Percentiles rank a stretch among this genome's conserved stretches.
phyloP scores from a whole-genome alignment of 2,329 filamentous ascomycete species.

The Blastomyces parvus region DNA sequence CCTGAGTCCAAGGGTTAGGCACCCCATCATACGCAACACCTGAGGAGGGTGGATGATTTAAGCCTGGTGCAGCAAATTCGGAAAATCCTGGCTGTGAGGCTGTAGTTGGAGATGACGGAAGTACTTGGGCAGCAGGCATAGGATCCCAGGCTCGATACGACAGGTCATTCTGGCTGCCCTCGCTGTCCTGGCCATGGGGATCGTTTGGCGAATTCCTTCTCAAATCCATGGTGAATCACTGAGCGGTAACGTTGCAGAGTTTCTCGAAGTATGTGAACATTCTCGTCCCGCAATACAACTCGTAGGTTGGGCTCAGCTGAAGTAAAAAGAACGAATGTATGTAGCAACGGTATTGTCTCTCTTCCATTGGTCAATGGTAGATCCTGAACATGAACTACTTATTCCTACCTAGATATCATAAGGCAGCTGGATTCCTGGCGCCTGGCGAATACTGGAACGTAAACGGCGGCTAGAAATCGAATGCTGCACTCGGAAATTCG shows the following conservation, averaged over 20 bases:
- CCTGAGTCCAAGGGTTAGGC: not conserved
- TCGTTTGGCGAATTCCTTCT: not conserved
- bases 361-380: not conserved
- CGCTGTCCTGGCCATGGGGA: not conserved
- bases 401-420: not conserved
- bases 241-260: not conserved
- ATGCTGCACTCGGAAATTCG: not conserved
- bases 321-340: not conserved
- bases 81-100: not conserved
- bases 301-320: not conserved
- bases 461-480: not conserved
- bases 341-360: not conserved
- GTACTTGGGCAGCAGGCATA: not conserved
- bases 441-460: not conserved
- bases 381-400: not conserved
- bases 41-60: not conserved
- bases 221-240: conserved; percentile 1
- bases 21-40: not conserved
- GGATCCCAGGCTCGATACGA: not conserved
- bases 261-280: not conserved
- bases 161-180: not conserved
- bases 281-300: not conserved
- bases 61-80: not conserved
- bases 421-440: not conserved
- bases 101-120: not conserved